Evolutionary conservation across 495 filamentous ascomycete species (phyloP).

Genomic region (Lophium mytilinum): DNA sequence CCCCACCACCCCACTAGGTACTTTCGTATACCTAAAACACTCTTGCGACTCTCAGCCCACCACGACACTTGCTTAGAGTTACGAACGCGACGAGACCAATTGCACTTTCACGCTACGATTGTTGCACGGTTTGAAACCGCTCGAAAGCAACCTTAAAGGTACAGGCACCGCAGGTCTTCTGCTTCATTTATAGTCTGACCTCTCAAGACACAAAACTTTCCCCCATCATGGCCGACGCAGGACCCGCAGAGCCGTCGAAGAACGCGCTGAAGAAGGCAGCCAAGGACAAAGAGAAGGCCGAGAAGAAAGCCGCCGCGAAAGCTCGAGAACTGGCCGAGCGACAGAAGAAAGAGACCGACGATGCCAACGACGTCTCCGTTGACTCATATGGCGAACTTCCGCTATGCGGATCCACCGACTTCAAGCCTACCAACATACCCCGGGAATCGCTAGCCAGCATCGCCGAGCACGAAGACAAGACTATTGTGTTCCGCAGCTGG

Average conservation of each 20-base stretch:
- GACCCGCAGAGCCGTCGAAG: constrained; percentile 42
- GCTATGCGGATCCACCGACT: constrained; percentile 27
- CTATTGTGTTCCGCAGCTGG: constrained; percentile 31
- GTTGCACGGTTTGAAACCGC: too few species aligned
- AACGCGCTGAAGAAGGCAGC: constrained; percentile 58
- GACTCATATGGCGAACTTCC: constrained; percentile 39
- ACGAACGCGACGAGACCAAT: too few species aligned
- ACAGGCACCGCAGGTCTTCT: too few species aligned
- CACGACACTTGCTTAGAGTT: too few species aligned
- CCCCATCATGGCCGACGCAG: background rate
- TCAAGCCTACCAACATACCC: constrained; percentile 21
- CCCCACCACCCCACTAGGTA: too few species aligned
- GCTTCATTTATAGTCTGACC: too few species aligned
- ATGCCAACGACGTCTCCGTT: constrained; percentile 33
- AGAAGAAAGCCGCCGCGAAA: constrained; percentile 29
- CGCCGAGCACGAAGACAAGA: constrained; percentile 21
- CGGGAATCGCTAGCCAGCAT: constrained; percentile 25
- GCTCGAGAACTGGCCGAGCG: constrained; percentile 31
- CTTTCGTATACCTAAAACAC: too few species aligned
- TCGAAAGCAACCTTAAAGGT: too few species aligned
- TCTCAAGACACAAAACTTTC: too few species aligned
- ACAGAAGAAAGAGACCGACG: constrained; percentile 30
- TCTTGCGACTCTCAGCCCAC: too few species aligned
- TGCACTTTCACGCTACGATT: too few species aligned
- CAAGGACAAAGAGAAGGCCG: constrained; percentile 57